These are phyloP conservation scores for Copromyces sp. DNA, from an alignment of 495 filamentous ascomycete species.

Conservation along the genomic window DNA sequence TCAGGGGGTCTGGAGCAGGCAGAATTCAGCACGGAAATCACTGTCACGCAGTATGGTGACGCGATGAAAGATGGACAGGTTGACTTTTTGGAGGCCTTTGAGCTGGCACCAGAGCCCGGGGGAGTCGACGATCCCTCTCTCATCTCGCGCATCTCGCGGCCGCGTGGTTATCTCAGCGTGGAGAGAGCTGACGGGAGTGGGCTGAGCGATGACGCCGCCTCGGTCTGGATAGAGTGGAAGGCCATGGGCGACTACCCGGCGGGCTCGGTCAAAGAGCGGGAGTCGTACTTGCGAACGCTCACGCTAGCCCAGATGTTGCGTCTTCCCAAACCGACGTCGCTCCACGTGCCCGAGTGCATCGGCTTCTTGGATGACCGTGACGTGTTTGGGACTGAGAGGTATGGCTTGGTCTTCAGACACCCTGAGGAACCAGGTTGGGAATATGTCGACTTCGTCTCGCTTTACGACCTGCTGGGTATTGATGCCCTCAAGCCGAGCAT, in stretches of 20 bases:
- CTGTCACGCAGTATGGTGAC: constrained; percentile 1
- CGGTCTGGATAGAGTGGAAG: constrained; percentile 28
- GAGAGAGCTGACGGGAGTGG: neutral
- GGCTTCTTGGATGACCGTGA: constrained; percentile 23
- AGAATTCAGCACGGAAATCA: constrained; percentile 7
- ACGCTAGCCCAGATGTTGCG: constrained; percentile 23
- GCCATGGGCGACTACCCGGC: constrained; percentile 4
- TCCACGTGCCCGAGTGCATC: constrained; percentile 18
- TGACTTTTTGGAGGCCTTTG: constrained; percentile 3
- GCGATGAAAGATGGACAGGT: neutral
- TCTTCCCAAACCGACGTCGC: constrained; percentile 16
- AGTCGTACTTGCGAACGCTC: constrained; percentile 15
- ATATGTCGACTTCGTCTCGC: constrained; percentile 6
- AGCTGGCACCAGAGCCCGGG: constrained; percentile 5
- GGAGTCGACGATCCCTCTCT: neutral
- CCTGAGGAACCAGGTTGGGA: constrained; percentile 11
- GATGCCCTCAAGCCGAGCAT: constrained; percentile 5
- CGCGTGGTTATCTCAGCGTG: constrained; percentile 9
- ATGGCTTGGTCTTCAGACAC: constrained; percentile 21
- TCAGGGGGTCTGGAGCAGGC: neutral
- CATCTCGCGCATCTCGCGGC: constrained; percentile 12
- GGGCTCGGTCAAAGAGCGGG: constrained; percentile 9
- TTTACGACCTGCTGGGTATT: constrained; percentile 13
- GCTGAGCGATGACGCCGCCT: neutral
- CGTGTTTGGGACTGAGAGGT: constrained; percentile 5